Conservation (phyloP, 768 basidiomycete genomes). For the Favolaschia claudopus region DNA sequence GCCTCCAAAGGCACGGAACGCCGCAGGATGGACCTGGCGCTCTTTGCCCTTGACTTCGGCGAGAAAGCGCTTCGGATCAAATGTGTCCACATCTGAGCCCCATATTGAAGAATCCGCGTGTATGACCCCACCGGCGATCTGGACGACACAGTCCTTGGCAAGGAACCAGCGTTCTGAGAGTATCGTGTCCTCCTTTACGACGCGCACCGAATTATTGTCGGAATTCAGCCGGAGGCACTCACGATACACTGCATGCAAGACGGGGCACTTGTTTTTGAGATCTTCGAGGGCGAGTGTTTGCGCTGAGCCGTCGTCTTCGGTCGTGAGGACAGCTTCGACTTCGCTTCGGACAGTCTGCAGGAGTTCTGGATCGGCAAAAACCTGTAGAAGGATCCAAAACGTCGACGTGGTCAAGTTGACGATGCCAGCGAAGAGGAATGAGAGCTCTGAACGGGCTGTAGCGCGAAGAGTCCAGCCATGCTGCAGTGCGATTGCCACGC, state of each 20-base stretch:
- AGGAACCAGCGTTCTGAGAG: constrained; percentile 17
- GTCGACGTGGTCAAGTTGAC: constrained; percentile 23
- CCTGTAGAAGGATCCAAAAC: constrained; percentile 20
- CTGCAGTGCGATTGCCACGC: constrained; percentile 16
- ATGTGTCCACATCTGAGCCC: constrained; percentile 15
- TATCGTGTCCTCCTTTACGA: constrained; percentile 16
- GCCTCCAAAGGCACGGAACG: constrained; percentile 25
- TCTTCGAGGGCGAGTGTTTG: too few relatives aligned
- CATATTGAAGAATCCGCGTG: constrained; percentile 19
- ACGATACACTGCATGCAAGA: constrained; percentile 16
- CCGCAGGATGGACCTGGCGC: constrained; percentile 21
- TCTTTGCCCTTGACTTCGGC: not conserved
- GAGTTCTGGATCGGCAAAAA: constrained; percentile 12
- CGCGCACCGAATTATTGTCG: constrained; percentile 20
- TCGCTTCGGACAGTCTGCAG: constrained; percentile 15
- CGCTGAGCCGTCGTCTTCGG: not conserved
- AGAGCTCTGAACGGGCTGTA: constrained; percentile 20
- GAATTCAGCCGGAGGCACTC: constrained; percentile 24
- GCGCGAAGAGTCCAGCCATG: constrained; percentile 16
- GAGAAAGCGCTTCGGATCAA: constrained; percentile 18
- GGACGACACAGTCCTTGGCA: constrained; percentile 9
- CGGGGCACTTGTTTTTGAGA: constrained; percentile 18
- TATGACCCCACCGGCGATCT: constrained; percentile 25
- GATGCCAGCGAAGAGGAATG: constrained; percentile 25
- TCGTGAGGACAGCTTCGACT: not conserved